Conservation (phyloP, 352 stramenopile genomes). For the Pythium rhizo-oryzae region DNA sequence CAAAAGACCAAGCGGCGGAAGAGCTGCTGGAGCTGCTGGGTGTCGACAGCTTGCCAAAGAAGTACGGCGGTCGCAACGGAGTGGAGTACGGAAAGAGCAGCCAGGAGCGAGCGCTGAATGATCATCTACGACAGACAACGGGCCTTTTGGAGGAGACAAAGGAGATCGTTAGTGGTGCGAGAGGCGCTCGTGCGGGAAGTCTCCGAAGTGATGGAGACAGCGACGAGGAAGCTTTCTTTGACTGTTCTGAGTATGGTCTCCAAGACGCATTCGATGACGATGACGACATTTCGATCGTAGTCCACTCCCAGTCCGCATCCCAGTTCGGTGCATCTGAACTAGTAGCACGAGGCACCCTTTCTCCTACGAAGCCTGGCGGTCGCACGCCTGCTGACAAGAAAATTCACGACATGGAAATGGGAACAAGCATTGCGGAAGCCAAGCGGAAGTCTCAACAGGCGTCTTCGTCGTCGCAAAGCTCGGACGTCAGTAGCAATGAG, state of each 20-base stretch:
- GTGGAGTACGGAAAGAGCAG: conserved; percentile 80
- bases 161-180: conserved; percentile 55
- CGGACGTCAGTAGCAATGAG: conserved; percentile 36
- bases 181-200: conserved; percentile 24
- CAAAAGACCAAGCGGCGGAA: conserved; percentile 39
- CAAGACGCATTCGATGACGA: conserved; percentile 63
- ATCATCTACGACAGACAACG: conserved; percentile 71
- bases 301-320: conserved; percentile 48
- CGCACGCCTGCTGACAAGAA: conserved; percentile 24
- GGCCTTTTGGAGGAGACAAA: conserved; percentile 72
- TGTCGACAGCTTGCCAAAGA: conserved; percentile 69
- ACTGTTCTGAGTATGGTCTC: conserved; percentile 79
- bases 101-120: conserved; percentile 68
- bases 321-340: conserved; percentile 45
- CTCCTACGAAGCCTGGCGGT: conserved; percentile 11
- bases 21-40: conserved; percentile 67
- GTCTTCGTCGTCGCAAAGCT: conserved; percentile 13
- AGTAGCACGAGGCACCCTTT: conserved; percentile 15
- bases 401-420: conserved; percentile 33
- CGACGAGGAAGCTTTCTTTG: conserved; percentile 84
- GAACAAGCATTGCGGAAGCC: conserved; percentile 23
- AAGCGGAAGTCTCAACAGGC: conserved; percentile 30
- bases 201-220: conserved; percentile 41
- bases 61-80: conserved; percentile 72
- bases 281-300: conserved; percentile 69